Evolutionary conservation across 2,329 filamentous ascomycete species (phyloP), one percentile per base, ranked within the genome.

Genomic region (Teratosphaeria zuluensis): DNA sequence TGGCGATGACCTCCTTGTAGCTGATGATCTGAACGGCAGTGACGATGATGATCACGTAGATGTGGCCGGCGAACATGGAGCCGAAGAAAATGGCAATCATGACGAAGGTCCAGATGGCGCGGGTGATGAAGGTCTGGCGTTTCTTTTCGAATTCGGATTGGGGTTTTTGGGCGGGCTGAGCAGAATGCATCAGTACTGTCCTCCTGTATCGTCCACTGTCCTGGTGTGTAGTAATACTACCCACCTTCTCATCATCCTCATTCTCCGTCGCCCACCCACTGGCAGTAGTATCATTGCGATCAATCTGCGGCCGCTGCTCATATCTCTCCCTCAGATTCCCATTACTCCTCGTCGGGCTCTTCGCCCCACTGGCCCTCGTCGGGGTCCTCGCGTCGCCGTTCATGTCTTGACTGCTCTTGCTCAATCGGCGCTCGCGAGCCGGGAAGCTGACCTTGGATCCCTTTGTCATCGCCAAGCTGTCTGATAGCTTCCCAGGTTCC

Each of bases 1-100:
- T 97, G 63, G 92, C 92, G 71, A 99, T 97, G 69, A 99, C 94
- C 77, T 99, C 94, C 79, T 96, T 97, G 84, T 97, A 99, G 58
- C 90, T 96, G 67, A 99, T 83, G 73, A 99, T 92, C 77, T 99
- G 94, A 61, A 99, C 82, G 54, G 88, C 89, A 31, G 94, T 97
- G 67, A 96, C 89, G 72, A 96, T 86, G 68, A 86, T 86, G 72
- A 99, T 90, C 73, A 99, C 89, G 80, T 97, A 99, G 73, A 99
- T 91, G 77, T 99, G 94, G 62, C 94, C 94, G 70, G 92, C 90
- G 78, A 96, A 95, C 75, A 99, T 88, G 64, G 90, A 85, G 59
- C 84, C 82, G 76, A 97, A 96, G 82, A 99, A 99, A 70, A 85
- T 83, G 57, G 80, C 88, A 68, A 99, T 95, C 94, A 99, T 99